Percentiles rank a stretch among this genome's conserved stretches.
These are phyloP conservation scores for Xerocomus minutiporus DNA, from an alignment of 1,284 basidiomycete species.

Conservation along the genomic window DNA sequence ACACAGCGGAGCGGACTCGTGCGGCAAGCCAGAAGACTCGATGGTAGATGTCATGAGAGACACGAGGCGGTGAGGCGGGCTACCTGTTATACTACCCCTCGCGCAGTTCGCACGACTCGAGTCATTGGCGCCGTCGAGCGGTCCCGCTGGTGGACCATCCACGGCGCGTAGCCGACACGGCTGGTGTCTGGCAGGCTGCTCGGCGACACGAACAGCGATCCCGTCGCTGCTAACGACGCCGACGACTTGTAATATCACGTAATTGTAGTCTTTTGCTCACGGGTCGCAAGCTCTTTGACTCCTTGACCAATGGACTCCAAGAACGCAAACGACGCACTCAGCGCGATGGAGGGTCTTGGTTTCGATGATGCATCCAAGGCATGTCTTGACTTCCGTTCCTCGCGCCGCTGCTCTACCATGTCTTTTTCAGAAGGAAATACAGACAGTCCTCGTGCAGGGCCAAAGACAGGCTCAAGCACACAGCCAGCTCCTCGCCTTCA, in stretches of 20 bases:
- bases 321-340: constrained; percentile 25
- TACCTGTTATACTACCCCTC: constrained; percentile 24
- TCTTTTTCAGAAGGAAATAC: constrained; percentile 73
- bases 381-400: constrained; percentile 19
- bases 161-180: constrained; percentile 1
- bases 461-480: constrained; percentile 80
- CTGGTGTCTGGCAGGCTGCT: constrained; percentile 5
- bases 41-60: constrained; percentile 45
- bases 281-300: constrained; percentile 8
- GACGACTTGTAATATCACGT: constrained; percentile 21
- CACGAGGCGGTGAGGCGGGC: constrained; percentile 35
- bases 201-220: constrained; percentile 6
- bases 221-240: constrained; percentile 16
- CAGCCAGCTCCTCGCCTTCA: constrained; percentile 64
- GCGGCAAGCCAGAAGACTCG: constrained; percentile 37
- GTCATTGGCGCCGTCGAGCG: constrained; percentile 18
- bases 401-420: constrained; percentile 2
- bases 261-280: constrained; percentile 30
- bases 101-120: constrained; percentile 29
- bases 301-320: constrained; percentile 24
- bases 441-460: constrained; percentile 74
- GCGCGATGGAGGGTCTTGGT: constrained; percentile 55
- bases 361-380: constrained; percentile 81
- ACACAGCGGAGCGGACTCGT: constrained; percentile 43
- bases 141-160: constrained; percentile 1